Conservation (phyloP, 1,139 yeast genomes). For the Chernovozyma aurita region DNA sequence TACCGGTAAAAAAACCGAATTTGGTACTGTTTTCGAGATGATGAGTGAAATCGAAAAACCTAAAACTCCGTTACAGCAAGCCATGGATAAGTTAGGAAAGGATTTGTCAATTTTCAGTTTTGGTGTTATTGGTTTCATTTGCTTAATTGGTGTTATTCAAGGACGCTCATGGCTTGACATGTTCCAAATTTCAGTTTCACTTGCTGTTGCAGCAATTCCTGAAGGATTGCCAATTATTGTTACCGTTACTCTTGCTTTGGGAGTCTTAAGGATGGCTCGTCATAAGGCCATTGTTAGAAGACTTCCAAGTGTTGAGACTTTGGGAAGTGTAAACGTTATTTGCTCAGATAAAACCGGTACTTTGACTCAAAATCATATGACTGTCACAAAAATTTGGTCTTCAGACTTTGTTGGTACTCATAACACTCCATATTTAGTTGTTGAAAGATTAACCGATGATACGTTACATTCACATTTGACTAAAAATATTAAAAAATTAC, state of each 20-base stretch:
- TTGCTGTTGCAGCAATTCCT: constrained; percentile 98
- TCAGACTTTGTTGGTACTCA: constrained; percentile 60
- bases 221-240: constrained; percentile 97
- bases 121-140: constrained; percentile 79
- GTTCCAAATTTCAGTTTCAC: constrained; percentile 93
- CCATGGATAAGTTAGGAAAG: constrained; percentile 92
- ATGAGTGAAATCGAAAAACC: constrained; percentile 93
- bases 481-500: constrained; percentile 47
- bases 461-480: constrained; percentile 44
- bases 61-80: constrained; percentile 87
- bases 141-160: constrained; percentile 79
- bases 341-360: constrained; percentile 97
- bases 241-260: constrained; percentile 91
- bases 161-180: constrained; percentile 94
- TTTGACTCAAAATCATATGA: constrained; percentile 89
- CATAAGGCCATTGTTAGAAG: constrained; percentile 90
- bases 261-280: constrained; percentile 92
- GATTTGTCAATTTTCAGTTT: constrained; percentile 82
- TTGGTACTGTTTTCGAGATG: constrained; percentile 88
- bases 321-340: constrained; percentile 92
- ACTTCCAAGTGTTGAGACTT: constrained; percentile 90
- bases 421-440: constrained; percentile 41
- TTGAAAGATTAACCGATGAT: constrained; percentile 41
- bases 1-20: constrained; percentile 82
- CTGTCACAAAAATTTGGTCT: constrained; percentile 84